A percentile compares a stretch with the other conserved stretches of the same genome.
These are phyloP conservation scores for Ampelocalamus luodianensis DNA, from an alignment of 176 grass and related monocot genomes.

Conservation along the genomic window DNA sequence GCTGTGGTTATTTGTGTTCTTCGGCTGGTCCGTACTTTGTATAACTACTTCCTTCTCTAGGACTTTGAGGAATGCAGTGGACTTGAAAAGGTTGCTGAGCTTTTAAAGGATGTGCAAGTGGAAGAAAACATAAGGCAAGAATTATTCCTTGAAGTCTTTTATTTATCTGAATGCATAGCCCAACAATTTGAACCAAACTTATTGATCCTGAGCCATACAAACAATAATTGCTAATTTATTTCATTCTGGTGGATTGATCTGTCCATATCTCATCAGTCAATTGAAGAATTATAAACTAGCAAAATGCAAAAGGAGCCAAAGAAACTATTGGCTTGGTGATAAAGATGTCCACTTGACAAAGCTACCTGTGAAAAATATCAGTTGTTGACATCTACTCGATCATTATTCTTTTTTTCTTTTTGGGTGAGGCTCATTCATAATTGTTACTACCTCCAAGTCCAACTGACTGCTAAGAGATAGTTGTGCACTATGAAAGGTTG, in stretches of 20 bases:
- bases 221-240: constrained; percentile 17
- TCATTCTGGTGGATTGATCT: constrained; percentile 2
- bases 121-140: constrained; percentile 87
- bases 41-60: constrained; percentile 48
- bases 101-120: constrained; percentile 86
- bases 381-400: background rate
- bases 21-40: background rate
- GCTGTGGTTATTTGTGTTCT: background rate
- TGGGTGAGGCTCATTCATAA: constrained; percentile 3
- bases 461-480: background rate
- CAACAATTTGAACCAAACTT: background rate
- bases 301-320: background rate
- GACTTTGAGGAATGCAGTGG: constrained; percentile 86
- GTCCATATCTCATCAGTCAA: background rate
- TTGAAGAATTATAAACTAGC: constrained; percentile 2
- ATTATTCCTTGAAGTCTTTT: constrained; percentile 26
- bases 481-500: background rate
- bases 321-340: background rate
- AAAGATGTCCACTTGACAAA: background rate
- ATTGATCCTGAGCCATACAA: constrained; percentile 13
- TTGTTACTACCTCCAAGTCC: background rate
- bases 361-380: background rate
- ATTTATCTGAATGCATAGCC: background rate
- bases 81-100: constrained; percentile 86
- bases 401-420: background rate